Evolutionary conservation across 139 green algal species (phyloP).

Genomic region (Tetratostichococcus sp.): DNA sequence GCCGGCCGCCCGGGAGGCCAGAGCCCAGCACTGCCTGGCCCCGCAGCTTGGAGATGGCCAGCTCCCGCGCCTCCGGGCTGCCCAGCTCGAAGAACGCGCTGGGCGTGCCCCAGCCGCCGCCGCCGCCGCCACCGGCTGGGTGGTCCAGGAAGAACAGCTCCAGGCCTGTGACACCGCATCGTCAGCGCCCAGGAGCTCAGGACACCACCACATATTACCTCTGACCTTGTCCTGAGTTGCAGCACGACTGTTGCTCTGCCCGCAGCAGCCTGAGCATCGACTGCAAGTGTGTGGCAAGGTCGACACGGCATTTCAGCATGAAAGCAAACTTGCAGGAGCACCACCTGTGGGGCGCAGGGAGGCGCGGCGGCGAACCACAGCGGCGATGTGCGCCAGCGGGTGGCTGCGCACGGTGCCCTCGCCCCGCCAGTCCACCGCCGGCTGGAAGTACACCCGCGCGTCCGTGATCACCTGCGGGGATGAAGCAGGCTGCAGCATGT

Average conservation of each 20-base stretch:
- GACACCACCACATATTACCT: no score
- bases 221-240: no score
- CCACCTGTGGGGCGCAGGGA: slow-evolving; percentile 37
- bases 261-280: no score
- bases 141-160: slow-evolving; percentile 31
- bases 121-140: background rate
- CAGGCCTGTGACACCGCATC: slow-evolving; percentile 10
- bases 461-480: slow-evolving; percentile 43
- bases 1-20: slow-evolving; percentile 21
- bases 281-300: no score
- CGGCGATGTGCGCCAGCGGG: slow-evolving; percentile 63
- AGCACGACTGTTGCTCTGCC: no score
- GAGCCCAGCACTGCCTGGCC: slow-evolving; percentile 39
- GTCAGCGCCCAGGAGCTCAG: background rate
- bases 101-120: slow-evolving; percentile 58
- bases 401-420: slow-evolving; percentile 52
- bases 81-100: slow-evolving; percentile 76
- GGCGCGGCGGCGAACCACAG: slow-evolving; percentile 62
- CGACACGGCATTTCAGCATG: no score
- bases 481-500: no score
- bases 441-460: slow-evolving; percentile 82
- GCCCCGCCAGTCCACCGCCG: slow-evolving; percentile 71
- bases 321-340: no score
- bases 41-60: slow-evolving; percentile 27
- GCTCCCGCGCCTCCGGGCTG: slow-evolving; percentile 46